Conservation (phyloP, 176 grass and related monocot genomes). For the Areca catechu region DNA sequence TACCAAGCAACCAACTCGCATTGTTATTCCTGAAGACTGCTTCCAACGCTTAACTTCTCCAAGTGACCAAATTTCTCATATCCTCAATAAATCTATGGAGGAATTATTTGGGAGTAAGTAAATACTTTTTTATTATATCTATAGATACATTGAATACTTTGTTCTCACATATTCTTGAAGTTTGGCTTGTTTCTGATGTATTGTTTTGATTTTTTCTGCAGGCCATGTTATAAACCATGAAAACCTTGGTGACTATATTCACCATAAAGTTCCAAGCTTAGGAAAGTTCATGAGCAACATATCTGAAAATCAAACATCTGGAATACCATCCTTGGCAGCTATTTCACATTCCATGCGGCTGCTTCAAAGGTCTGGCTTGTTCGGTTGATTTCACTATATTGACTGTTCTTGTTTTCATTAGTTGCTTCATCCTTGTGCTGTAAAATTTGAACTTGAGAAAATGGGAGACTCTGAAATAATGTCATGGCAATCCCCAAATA, state of each 20-base stretch:
- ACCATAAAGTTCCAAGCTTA: conserved; percentile 51
- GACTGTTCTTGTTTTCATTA: not conserved
- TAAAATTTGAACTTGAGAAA: not conserved
- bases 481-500: too few relatives aligned
- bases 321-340: conserved; percentile 47
- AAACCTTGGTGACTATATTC: conserved; percentile 56
- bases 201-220: conserved; percentile 23
- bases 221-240: conserved; percentile 42
- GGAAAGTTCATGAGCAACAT: conserved; percentile 44
- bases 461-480: not conserved
- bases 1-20: conserved; percentile 25
- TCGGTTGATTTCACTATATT: not conserved
- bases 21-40: conserved; percentile 60
- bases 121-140: conserved; percentile 1
- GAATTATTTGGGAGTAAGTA: conserved; percentile 59
- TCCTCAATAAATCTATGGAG: conserved; percentile 39
- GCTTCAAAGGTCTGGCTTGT: conserved; percentile 47
- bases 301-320: conserved; percentile 28
- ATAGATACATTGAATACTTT: not conserved
- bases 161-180: too few relatives aligned
- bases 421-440: not conserved
- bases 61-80: conserved; percentile 44
- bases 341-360: conserved; percentile 66
- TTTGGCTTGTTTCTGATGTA: conserved; percentile 3
- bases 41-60: conserved; percentile 51